Evolutionary conservation across 306 rosid species (phyloP).

Genomic region (Erythrophleum fordii): DNA sequence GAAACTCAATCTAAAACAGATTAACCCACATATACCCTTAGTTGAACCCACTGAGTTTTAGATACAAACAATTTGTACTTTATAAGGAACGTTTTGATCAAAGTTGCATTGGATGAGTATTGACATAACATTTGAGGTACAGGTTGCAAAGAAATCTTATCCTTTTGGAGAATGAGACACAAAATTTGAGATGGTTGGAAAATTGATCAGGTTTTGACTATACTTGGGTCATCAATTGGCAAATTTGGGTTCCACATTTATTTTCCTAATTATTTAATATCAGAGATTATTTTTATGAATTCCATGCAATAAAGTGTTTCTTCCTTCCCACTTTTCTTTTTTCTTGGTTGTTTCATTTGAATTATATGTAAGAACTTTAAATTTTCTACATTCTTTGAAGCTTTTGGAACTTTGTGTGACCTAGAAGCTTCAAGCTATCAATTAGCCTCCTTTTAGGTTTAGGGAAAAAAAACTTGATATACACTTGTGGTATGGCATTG

Average conservation of each 20-base stretch:
- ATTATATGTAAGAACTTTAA: neutral
- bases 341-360: neutral
- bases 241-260: neutral
- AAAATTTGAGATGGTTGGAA: neutral
- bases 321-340: neutral
- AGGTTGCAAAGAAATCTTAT: neutral
- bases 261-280: neutral
- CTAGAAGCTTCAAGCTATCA: neutral
- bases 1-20: no score
- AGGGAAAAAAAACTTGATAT: neutral
- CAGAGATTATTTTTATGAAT: neutral
- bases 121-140: neutral
- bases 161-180: neutral
- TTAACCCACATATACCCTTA: neutral
- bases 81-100: neutral
- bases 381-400: neutral
- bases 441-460: neutral
- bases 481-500: neutral
- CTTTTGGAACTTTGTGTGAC: neutral
- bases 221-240: conserved; percentile 16
- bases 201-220: conserved; percentile 10
- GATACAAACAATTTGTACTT: no score
- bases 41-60: neutral
- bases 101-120: neutral
- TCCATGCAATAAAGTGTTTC: neutral